Base-by-base conservation (phyloP, 176 grass and related monocot genomes). In the Thinopyrum elongatum region DNA sequence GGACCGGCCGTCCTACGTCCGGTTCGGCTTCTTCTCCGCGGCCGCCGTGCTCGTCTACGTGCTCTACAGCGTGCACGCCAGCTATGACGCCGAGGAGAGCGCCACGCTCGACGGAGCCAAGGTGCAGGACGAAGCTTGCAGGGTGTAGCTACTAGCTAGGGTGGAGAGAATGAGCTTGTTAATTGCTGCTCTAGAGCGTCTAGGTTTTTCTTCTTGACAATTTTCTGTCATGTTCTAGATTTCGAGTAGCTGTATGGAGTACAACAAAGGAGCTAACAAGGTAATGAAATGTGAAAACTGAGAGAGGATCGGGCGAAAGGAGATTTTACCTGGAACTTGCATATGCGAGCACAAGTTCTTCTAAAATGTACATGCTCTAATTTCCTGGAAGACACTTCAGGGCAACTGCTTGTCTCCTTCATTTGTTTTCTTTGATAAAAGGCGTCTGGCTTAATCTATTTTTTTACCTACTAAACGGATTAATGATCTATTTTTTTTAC, bases 61-160 rank as follows among this genome's bases (percentile, higher is more conserved):
- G 34, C 88, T 99, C 65, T 99, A 99, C 85, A 87, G 97, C 65
- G 94, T 96, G 49, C 97, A 94, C 65, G 88, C 90, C 31, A 94
- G 90, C 87, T 93, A 92, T 88, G 94, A 94, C 74, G 88, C 87
- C n/a, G 97, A 99, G 79, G 94, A 94, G 80, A 86, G 87, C 28
- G 90, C 83, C 10, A 75, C 58, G 25, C 81, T 89, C 35, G 84
- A 64, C 10, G 86, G 86, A 16, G 46, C 68, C 28, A 92, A 89
- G 88, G 86, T 91, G 65, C 83, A 65, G 29, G 95, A 92, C 86
- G 84, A 82, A n/a, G 65, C n/a, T 38, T 78, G 51, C 61, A 81
- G 62, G 70, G 91, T 92, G 77, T 84, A 81, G 42, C 16, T 23
- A 29, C 16, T 23, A 79, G 25, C 16, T 23, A 79, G 25, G 46